phyloP scores from a whole-genome alignment of 2,329 filamentous ascomycete species.

The Phaeosphaeria sp. region DNA sequence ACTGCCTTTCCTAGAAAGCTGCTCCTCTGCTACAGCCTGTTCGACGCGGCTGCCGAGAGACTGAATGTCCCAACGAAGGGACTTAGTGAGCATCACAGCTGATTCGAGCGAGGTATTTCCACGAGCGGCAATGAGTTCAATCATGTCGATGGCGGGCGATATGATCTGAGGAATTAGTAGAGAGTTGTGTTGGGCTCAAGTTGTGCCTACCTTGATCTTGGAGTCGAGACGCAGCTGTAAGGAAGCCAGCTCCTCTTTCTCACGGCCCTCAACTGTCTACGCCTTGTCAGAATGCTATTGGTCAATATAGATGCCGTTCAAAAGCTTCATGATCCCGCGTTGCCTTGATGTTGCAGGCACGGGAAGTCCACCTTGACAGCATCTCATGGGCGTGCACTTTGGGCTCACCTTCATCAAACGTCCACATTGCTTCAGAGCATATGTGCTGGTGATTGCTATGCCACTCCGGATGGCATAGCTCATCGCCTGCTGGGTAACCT shows the following conservation, averaged over 20 bases:
- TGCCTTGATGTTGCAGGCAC: neutral
- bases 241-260: slow-evolving; percentile 72
- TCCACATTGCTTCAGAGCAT: slow-evolving; percentile 82
- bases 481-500: slow-evolving; percentile 80
- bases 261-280: slow-evolving; percentile 68
- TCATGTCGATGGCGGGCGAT: slow-evolving; percentile 88
- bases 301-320: slow-evolving; percentile 1
- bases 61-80: slow-evolving; percentile 83
- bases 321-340: neutral
- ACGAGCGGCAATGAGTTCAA: slow-evolving; percentile 82
- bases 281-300: neutral
- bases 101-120: slow-evolving; percentile 85
- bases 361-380: neutral
- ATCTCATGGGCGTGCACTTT: neutral
- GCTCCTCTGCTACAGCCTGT: slow-evolving; percentile 69
- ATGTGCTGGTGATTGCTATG: slow-evolving; percentile 82
- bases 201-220: slow-evolving; percentile 75
- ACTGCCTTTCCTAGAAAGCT: slow-evolving; percentile 56
- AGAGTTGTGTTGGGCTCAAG: too few species aligned
- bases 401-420: slow-evolving; percentile 69
- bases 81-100: slow-evolving; percentile 81
- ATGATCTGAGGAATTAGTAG: slow-evolving; percentile 66
- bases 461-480: slow-evolving; percentile 90
- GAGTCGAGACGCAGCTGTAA: slow-evolving; percentile 78
- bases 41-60: slow-evolving; percentile 77